Evolutionary conservation across 306 rosid species (phyloP).

Genomic region (Rosa chinensis): DNA sequence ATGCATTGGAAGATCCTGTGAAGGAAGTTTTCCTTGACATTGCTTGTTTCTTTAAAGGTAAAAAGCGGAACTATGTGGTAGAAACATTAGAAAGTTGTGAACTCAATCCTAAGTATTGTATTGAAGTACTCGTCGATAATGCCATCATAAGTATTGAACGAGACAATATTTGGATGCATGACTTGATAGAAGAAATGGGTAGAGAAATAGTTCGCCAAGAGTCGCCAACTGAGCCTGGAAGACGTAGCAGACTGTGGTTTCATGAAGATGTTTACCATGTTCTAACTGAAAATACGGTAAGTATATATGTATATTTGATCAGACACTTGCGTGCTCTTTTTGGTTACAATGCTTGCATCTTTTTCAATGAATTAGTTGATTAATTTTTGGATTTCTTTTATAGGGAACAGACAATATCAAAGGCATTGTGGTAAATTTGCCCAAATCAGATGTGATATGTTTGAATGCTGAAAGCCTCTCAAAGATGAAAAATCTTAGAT

Average conservation of each 20-base stretch:
- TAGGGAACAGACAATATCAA: slow-evolving; percentile 35
- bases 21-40: slow-evolving; percentile 6
- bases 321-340: too few species aligned
- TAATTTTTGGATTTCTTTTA: background rate
- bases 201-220: background rate
- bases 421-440: slow-evolving; percentile 12
- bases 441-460: background rate
- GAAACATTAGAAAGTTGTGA: background rate
- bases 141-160: background rate
- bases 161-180: background rate
- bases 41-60: background rate
- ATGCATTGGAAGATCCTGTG: background rate
- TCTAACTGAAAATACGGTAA: slow-evolving; percentile 18
- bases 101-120: background rate
- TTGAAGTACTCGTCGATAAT: background rate
- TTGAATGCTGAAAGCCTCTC: slow-evolving; percentile 22
- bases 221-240: background rate
- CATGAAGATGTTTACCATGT: background rate
- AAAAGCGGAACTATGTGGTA: background rate
- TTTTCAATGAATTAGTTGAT: background rate
- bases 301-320: too few species aligned
- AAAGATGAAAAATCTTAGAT: background rate
- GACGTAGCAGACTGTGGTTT: slow-evolving; percentile 1
- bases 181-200: slow-evolving; percentile 6
- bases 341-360: background rate